Evolutionary conservation across 192 early-diverging fungal species (phyloP), one percentile per base, ranked within the genome.

Genomic region (Backusella macrospora): DNA sequence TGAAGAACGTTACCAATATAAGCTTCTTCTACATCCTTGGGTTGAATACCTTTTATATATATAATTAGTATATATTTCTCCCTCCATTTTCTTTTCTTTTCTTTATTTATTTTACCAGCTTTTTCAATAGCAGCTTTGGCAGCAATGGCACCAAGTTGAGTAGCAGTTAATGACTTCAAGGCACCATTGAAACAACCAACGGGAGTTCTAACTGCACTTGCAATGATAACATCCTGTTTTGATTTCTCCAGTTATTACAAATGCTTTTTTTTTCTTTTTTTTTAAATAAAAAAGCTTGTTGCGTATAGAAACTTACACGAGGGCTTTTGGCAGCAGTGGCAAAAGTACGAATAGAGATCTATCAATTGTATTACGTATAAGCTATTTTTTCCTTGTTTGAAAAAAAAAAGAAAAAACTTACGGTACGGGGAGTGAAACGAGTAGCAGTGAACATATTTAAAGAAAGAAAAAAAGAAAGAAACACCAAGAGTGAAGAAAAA

Each of bases 1-100:
- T 94, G 93, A 16, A 99, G 81, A 15, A 99, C 97, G 70, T 98
- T 97, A 62, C 97, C 96, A 87, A 98, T 93, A 84, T 94, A 96
- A 4, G 96, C 92, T 80, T 99, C 97, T 78, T 99, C 90, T 44
- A 99, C 88, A 47, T 96, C 87, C 29, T 88, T 85, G 39, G 95
- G 84, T 72, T 92, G 86, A 71, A 98, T 80, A 43, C 85, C 90
- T 90, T 70, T 26, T 23, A 64, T 5, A 62, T 37, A 23, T 39
- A 34, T 18, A 65, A 10, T 23, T 40, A 16, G 5, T 49, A 70
- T 18, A 38, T n/a, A n/a, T n/a, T n/a, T n/a, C n/a, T n/a, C n/a
- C n/a, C n/a, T 26, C 26, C n/a, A 26, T 44, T 26, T 59, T 68
- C 10, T 40, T 4, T 42, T n/a, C n/a, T 14, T 5, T 47, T n/a